Base-by-base conservation (phyloP, 2,329 filamentous ascomycete genomes). In the Torrubiella hemipterigena region DNA sequence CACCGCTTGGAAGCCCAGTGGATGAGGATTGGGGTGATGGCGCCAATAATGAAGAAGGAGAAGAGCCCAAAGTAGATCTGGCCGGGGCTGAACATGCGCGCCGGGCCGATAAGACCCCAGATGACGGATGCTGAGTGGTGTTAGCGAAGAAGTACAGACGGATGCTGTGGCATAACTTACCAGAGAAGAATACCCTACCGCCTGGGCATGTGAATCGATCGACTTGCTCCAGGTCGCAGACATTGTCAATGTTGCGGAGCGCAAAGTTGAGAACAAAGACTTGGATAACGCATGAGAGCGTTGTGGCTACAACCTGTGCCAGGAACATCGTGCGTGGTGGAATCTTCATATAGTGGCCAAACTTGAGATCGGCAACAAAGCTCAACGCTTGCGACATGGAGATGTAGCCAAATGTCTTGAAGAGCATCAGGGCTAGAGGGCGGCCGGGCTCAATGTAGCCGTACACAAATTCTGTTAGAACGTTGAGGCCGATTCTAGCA, bases 371-470 rank as follows among this genome's bases (percentile, higher is more conserved):
- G 7, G 69, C 61, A 9, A 73, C 63, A 45, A 81, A 81, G 41
- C 62, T 67, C 22, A 81, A 61, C 0, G 73, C 70, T 51, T 81
- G 75, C 2, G 67, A 71, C 69, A 74, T 74, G 32, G 69, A 74
- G 37, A 75, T 71, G 46, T 67, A 74, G 18, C 71, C 71, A 42
- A 71, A 76, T 0, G 69, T 75, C 50, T 76, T 75, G 54, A 76
- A 76, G 12, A 84, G 64, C 79, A 86, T 85, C 38, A 84, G 69
- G 0, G 76, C 80, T 33, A 85, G 56, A 0, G 81, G 80, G 6
- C 69, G 59, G 3, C 81, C 81, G 0, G 79, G 79, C 39, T 82
- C 77, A 44, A 85, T 80, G 45, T 85, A 85, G 2, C 81, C 81
- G 36, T 75, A 73, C 4, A 86, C 58, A 40, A 84, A 82, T 54